phyloP scores from a whole-genome alignment of 1,139 yeast genomes.

The Hanseniaspora uvarum region DNA sequence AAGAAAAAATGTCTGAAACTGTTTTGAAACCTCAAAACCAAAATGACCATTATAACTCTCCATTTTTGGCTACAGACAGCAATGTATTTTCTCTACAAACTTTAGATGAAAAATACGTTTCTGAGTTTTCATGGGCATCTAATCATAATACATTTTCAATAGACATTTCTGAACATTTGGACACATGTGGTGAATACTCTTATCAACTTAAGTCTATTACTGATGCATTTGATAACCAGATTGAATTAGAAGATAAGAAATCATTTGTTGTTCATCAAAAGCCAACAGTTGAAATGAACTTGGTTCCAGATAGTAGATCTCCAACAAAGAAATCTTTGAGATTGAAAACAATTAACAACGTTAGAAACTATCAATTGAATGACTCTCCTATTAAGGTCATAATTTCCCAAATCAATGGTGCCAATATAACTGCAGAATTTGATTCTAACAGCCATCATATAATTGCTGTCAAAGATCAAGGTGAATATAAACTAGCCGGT shows the following conservation, averaged over 20 bases:
- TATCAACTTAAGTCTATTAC: slow-evolving; percentile 38
- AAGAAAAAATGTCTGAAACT: slow-evolving; percentile 37
- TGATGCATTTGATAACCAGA: slow-evolving; percentile 32
- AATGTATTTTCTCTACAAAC: slow-evolving; percentile 19
- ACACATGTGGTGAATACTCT: slow-evolving; percentile 63
- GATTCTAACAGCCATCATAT: not conserved
- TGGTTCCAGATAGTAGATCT: slow-evolving; percentile 33
- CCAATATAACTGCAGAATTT: slow-evolving; percentile 27
- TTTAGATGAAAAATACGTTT: slow-evolving; percentile 31
- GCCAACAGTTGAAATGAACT: slow-evolving; percentile 41
- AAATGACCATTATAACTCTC: slow-evolving; percentile 21
- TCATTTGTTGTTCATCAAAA: slow-evolving; percentile 46
- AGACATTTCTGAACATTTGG: slow-evolving; percentile 56
- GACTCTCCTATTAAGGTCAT: slow-evolving; percentile 40
- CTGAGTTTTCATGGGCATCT: slow-evolving; percentile 44
- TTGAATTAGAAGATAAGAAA: slow-evolving; percentile 45
- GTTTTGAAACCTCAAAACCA: slow-evolving; percentile 41
- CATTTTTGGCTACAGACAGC: slow-evolving; percentile 11
- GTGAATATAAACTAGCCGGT: slow-evolving; percentile 46
- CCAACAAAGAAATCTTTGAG: slow-evolving; percentile 39
- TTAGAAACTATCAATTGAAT: slow-evolving; percentile 21
- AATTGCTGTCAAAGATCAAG: slow-evolving; percentile 43
- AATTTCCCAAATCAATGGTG: slow-evolving; percentile 32
- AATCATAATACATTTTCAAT: slow-evolving; percentile 36
- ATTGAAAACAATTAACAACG: slow-evolving; percentile 26